A percentile compares a stretch with the other conserved stretches of the same genome.
These are phyloP conservation scores for Solanum infundibuliforme DNA, from an alignment of 257 asterid species.

Conservation along the genomic window DNA sequence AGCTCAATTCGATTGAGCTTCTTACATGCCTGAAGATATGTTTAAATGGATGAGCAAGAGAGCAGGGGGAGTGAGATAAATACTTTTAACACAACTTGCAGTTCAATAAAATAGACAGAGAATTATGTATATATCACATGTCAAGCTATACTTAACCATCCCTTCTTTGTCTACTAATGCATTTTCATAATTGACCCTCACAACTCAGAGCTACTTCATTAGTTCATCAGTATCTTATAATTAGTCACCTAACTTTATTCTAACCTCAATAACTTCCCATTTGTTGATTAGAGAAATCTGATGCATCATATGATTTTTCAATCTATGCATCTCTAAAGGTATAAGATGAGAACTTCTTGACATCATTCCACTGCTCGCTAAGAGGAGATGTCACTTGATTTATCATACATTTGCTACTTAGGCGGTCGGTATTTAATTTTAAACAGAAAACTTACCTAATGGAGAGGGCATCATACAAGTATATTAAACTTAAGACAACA, in stretches of 20 bases:
- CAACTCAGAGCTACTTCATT: neutral
- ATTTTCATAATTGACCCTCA: neutral
- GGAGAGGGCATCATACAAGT: neutral
- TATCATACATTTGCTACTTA: neutral
- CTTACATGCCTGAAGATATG: conserved; percentile 71
- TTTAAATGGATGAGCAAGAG: neutral
- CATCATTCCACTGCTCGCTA: neutral
- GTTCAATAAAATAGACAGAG: neutral
- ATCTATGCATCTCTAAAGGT: neutral
- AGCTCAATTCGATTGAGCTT: conserved; percentile 89
- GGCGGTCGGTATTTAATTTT: neutral
- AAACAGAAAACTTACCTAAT: neutral
- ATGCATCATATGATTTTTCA: neutral
- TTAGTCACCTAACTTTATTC: neutral
- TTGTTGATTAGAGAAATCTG: neutral
- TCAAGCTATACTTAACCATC: neutral
- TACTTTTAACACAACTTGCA: neutral
- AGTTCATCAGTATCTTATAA: neutral
- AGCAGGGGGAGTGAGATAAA: neutral
- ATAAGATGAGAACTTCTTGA: neutral
- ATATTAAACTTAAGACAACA: neutral
- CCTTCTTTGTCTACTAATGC: neutral
- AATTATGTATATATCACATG: neutral
- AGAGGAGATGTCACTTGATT: neutral
- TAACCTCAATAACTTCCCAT: neutral